phyloP scores from a whole-genome alignment of 1,139 yeast species.

The Geotrichum carabidarum region DNA sequence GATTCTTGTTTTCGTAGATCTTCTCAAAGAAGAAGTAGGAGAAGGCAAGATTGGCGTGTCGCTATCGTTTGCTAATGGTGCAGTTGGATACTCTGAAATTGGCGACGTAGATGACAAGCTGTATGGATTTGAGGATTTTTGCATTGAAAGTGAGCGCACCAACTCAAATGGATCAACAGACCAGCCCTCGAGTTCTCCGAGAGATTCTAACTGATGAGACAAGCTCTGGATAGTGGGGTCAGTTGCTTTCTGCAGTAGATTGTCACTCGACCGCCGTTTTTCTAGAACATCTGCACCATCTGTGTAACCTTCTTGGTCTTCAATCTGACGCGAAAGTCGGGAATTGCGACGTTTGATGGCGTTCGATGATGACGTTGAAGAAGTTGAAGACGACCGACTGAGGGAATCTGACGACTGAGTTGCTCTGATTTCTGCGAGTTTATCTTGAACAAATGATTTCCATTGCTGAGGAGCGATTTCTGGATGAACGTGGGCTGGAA shows the following conservation, averaged over 20 bases:
- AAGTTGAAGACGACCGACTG: constrained; percentile 4
- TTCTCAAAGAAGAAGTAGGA: constrained; percentile 30
- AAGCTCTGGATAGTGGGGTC: constrained; percentile 29
- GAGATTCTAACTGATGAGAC: constrained; percentile 31
- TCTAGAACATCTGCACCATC: constrained; percentile 41
- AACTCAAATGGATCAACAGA: constrained; percentile 35
- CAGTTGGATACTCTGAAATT: background rate
- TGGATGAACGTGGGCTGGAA: constrained; percentile 91
- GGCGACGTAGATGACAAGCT: background rate
- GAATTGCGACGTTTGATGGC: constrained; percentile 33
- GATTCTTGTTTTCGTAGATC: constrained; percentile 31
- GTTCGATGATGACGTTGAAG: constrained; percentile 6
- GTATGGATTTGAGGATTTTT: constrained; percentile 15
- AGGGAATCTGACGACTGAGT: constrained; percentile 36
- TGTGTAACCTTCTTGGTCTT: constrained; percentile 35
- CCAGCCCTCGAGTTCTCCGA: constrained; percentile 35
- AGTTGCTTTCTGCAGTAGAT: constrained; percentile 24
- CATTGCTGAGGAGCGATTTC: constrained; percentile 90
- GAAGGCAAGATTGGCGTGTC: constrained; percentile 32
- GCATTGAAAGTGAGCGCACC: constrained; percentile 28
- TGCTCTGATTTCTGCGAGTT: constrained; percentile 64
- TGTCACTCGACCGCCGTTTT: constrained; percentile 25
- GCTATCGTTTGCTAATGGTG: constrained; percentile 26
- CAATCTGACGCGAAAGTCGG: constrained; percentile 39
- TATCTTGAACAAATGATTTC: constrained; percentile 71